Conservation (phyloP, 306 rosid species). For the Biancaea sappan region DNA sequence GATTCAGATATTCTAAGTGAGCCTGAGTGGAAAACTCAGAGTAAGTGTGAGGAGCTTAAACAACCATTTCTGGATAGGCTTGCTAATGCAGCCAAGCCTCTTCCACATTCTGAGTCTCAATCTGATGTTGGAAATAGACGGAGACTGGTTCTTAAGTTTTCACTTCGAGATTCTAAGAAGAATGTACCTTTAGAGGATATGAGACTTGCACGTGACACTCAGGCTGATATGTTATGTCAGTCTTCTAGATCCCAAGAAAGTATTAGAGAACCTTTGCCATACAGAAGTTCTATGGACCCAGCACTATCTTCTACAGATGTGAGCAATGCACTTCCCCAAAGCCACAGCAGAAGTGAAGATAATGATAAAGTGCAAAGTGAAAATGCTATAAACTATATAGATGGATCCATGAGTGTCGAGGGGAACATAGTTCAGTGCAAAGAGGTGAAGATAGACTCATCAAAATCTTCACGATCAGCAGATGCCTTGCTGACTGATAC, state of each 20-base stretch:
- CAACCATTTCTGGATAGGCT: constrained; percentile 38
- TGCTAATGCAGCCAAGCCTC: constrained; percentile 41
- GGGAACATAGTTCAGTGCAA: constrained; percentile 42
- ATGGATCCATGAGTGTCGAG: constrained; percentile 37
- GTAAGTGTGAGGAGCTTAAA: constrained; percentile 40
- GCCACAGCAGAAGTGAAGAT: constrained; percentile 34
- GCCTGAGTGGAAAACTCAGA: constrained; percentile 43
- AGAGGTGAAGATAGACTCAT: constrained; percentile 39
- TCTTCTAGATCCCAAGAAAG: constrained; percentile 47
- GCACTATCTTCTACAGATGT: constrained; percentile 35
- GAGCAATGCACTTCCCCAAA: constrained; percentile 36
- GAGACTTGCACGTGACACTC: constrained; percentile 35
- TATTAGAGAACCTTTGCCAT: constrained; percentile 27
- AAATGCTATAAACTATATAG: constrained; percentile 35
- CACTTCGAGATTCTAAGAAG: constrained; percentile 67
- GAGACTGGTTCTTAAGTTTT: constrained; percentile 64
- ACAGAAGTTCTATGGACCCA: constrained; percentile 34
- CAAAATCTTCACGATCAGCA: constrained; percentile 45
- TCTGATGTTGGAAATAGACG: constrained; percentile 46
- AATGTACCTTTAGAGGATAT: constrained; percentile 47
- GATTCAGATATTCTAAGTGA: constrained; percentile 51
- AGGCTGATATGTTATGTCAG: constrained; percentile 38
- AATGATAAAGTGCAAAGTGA: constrained; percentile 35
- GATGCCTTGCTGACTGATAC: constrained; percentile 41
- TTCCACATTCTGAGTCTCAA: constrained; percentile 48